Evolutionary conservation across 2,329 filamentous ascomycete genomes (phyloP), one percentile per base, ranked within the genome.

Genomic region (Diplodia intermedia): DNA sequence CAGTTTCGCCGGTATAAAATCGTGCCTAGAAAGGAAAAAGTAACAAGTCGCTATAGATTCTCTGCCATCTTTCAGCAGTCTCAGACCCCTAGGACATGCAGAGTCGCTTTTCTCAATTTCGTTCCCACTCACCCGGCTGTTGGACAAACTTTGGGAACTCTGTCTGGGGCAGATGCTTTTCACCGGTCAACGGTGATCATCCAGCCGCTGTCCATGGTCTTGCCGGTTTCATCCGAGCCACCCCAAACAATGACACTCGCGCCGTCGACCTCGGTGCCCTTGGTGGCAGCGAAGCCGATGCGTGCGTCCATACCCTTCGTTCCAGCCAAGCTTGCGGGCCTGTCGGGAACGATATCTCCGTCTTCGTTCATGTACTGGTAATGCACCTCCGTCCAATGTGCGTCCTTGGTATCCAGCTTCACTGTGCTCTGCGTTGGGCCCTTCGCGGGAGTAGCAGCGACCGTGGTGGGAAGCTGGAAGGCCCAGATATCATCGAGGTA

Each of bases 211-310:
- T 75, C 72, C 18, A 79, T 62, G 2, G 79, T 70, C 55, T 78
- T 78, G 2, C 82, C 82, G 47, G 80, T 75, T 0, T 75, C 78
- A 71, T 82, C 82, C 3, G 81, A 69, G 0, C 86, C 85, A n/a
- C 85, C 86, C 85, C 85, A 87, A 14, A 86, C 71, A 3, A 87
- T 76, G 7, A 85, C 79, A 15, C 78, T 83, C 61, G 80, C 82
- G 3, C 81, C 83, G 69, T 82, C 82, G 4, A 82, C 76, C 62
- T 84, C 82, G 0, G 80, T 79, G 1, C 79, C 80, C 60, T 75
- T 79, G 8, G 77, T 75, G 3, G 76, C 75, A 1, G 77, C 79
- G 66, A 82, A 80, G 2, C 76, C 71, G 69, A 77, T 69, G 75
- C 84, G 56, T 69, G 79, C 68, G 74, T 85, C 75, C 70, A 83